Base-by-base conservation (phyloP, 306 rosid genomes). In the Astragalus glycyphyllos region DNA sequence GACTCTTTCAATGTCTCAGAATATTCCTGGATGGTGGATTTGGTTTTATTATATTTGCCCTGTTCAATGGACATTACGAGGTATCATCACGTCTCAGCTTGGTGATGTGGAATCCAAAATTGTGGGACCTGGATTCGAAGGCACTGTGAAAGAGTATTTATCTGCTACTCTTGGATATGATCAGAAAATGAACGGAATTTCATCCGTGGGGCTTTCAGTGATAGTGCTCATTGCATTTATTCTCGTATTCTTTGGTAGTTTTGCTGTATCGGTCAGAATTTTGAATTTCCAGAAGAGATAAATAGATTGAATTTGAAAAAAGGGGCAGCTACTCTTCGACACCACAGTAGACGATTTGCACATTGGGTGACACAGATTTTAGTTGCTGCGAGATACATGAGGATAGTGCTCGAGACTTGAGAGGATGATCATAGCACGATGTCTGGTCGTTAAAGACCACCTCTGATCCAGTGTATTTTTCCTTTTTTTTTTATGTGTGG, bases 1-100 rank as follows among this genome's bases (percentile, higher is more conserved):
- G 50, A 46, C 50, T 49, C 14, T 40, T 32, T 8, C 3, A 15
- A 41, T 49, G 58, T 75, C 62, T 44, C 87, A 94, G 98, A 38
- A 7, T 3, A 90, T 94, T 69, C 97, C 98, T 0, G 86, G 70
- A 57, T 89, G 96, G 96, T 90, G 98, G 98, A 58, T 90, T 44
- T 94, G 98, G 98, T 89, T 89, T 83, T 90, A 94, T 69, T 89
- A 94, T 77, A 83, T 94, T 37, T 87, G 86, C 74, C 98, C 97
- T 1, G 80, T 94, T 80, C 79, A 96, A 55, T 94, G 98, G 98
- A 94, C 98, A 16, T 79, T 94, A 26, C 82, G 88, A 45, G 98
- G 98, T 6, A 79, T 94, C 31, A 72, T 94, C 65, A 85, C 86
- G 11, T 94, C 98, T 46, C 98, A 94, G 84, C 92, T 94, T 7